phyloP scores from a whole-genome alignment of 495 filamentous ascomycete genomes.

The Recurvomyces mirabilis region DNA sequence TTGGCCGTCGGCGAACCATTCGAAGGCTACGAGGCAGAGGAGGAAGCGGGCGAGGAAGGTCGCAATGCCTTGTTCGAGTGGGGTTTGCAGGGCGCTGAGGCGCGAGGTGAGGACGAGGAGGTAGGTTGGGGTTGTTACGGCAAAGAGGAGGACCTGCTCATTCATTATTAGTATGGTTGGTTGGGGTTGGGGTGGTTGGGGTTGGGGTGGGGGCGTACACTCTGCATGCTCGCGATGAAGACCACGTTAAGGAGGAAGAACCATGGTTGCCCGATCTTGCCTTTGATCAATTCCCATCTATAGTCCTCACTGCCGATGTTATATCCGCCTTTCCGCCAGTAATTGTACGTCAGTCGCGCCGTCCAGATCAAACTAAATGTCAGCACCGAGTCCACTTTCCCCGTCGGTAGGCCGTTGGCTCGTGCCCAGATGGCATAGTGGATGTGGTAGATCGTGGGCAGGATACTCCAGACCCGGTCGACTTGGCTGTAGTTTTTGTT shows the following conservation, averaged over 20 bases:
- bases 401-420: constrained; percentile 56
- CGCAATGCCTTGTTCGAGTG: constrained; percentile 44
- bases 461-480: constrained; percentile 79
- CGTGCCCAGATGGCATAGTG: constrained; percentile 77
- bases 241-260: constrained; percentile 78
- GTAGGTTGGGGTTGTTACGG: constrained; percentile 74
- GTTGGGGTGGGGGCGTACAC: constrained; percentile 40
- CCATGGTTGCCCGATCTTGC: constrained; percentile 39
- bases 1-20: constrained; percentile 79
- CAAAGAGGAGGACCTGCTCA: constrained; percentile 48
- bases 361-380: constrained; percentile 68
- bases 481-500: constrained; percentile 92
- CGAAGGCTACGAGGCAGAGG: constrained; percentile 59
- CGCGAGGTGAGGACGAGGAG: constrained; percentile 53
- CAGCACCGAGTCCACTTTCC: constrained; percentile 61
- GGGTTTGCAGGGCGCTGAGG: too few species aligned
- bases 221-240: constrained; percentile 83
- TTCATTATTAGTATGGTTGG: neutral
- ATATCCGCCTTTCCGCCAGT: constrained; percentile 94
- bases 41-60: constrained; percentile 54
- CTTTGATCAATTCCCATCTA: constrained; percentile 57
- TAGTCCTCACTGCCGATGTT: constrained; percentile 83
- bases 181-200: neutral
- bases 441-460: constrained; percentile 79
- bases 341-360: constrained; percentile 91